These are phyloP conservation scores for Colletotrichum nymphaeae DNA, from an alignment of 2,329 filamentous ascomycete genomes.

Conservation along the genomic window DNA sequence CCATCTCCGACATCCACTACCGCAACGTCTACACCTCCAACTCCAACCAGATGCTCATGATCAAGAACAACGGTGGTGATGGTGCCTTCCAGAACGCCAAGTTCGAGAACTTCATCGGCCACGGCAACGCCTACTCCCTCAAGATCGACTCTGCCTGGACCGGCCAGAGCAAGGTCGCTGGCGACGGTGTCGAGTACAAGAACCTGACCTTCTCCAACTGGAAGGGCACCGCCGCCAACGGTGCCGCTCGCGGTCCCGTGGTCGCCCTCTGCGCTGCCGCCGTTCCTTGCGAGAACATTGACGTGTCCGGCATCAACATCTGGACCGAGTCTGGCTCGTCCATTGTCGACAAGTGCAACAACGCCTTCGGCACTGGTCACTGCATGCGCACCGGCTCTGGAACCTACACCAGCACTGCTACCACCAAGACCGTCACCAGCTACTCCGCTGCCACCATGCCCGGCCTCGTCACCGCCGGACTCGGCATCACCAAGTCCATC, in stretches of 20 bases:
- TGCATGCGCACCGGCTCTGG: slow-evolving; percentile 44
- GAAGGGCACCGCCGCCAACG: slow-evolving; percentile 64
- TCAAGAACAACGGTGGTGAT: slow-evolving; percentile 69
- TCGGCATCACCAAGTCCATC: slow-evolving; percentile 25
- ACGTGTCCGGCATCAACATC: slow-evolving; percentile 62
- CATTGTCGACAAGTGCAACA: slow-evolving; percentile 58
- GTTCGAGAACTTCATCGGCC: slow-evolving; percentile 70
- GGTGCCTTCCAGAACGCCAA: slow-evolving; percentile 62
- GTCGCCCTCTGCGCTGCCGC: slow-evolving; percentile 61
- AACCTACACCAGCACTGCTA: slow-evolving; percentile 26
- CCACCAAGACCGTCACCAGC: slow-evolving; percentile 23
- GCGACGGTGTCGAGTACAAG: slow-evolving; percentile 62
- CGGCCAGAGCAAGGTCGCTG: slow-evolving; percentile 51
- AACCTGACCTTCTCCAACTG: slow-evolving; percentile 67
- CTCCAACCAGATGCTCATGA: slow-evolving; percentile 73
- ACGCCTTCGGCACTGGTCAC: slow-evolving; percentile 58
- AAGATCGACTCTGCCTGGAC: slow-evolving; percentile 67
- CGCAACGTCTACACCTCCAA: slow-evolving; percentile 67
- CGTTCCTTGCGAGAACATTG: slow-evolving; percentile 64
- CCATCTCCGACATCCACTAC: slow-evolving; percentile 65
- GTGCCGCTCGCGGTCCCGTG: slow-evolving; percentile 62
- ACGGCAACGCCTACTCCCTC: slow-evolving; percentile 68
- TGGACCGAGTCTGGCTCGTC: slow-evolving; percentile 59
- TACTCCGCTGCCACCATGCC: slow-evolving; percentile 29
- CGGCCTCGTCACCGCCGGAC: slow-evolving; percentile 19